Evolutionary conservation across 192 early-diverging fungal genomes (phyloP).

Genomic region (Mortierella alpina): DNA sequence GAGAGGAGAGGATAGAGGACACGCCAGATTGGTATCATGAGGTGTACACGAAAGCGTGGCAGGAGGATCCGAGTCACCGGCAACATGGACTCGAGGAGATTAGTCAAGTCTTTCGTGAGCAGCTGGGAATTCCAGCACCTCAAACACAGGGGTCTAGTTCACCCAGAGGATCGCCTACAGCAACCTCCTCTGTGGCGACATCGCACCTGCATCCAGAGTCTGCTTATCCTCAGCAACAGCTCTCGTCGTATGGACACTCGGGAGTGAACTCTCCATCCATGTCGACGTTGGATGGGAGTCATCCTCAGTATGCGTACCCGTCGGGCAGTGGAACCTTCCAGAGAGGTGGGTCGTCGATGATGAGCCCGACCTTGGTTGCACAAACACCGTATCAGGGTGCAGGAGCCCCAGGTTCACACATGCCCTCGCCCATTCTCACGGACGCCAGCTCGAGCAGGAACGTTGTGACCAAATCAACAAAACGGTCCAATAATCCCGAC

Average conservation of each 20-base stretch:
- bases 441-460: background rate
- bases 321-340: no score
- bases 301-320: background rate
- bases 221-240: no score
- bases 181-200: background rate
- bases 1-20: constrained; percentile 18
- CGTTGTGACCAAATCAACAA: background rate
- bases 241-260: no score
- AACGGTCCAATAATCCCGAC: background rate
- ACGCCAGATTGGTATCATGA: constrained; percentile 36
- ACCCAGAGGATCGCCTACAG: background rate
- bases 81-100: constrained; percentile 36
- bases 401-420: background rate
- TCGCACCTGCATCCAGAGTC: background rate
- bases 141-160: background rate
- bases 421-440: constrained; percentile 4
- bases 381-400: background rate
- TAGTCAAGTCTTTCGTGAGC: constrained; percentile 8
- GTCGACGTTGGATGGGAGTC: background rate
- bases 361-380: background rate
- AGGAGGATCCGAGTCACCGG: constrained; percentile 18
- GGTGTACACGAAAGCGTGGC: constrained; percentile 36
- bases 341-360: background rate
- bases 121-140: constrained; percentile 1
- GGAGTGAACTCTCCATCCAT: background rate